Conservation (phyloP, 176 grass and related monocot genomes). For the Tuctoria greenei region DNA sequence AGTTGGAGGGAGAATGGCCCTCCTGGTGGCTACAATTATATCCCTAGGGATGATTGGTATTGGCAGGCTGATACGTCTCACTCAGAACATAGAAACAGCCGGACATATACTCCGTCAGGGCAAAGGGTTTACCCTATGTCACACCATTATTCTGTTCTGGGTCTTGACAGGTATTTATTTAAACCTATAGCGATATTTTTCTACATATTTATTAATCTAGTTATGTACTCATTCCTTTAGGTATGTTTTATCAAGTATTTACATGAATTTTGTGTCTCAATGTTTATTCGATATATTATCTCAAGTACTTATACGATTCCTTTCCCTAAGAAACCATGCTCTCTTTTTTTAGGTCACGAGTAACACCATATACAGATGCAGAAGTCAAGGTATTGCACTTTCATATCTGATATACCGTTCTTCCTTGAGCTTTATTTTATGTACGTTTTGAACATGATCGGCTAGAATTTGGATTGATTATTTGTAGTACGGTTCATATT, state of each 20-base stretch:
- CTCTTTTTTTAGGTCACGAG: conserved; percentile 56
- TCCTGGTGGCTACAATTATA: conserved; percentile 76
- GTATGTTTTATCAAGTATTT: neutral
- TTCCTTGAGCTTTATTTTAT: neutral
- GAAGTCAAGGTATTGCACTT: conserved; percentile 83
- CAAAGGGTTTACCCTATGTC: conserved; percentile 75
- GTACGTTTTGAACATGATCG: neutral
- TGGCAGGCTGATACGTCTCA: conserved; percentile 70
- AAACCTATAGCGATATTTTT: conserved; percentile 8
- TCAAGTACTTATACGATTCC: neutral
- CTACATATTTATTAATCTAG: conserved; percentile 34
- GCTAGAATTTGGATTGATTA: neutral
- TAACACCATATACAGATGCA: conserved; percentile 77
- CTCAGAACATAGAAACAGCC: conserved; percentile 53
- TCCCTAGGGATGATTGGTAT: conserved; percentile 97
- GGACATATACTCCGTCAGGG: conserved; percentile 41
- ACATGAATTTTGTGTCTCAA: neutral
- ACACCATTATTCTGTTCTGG: conserved; percentile 83
- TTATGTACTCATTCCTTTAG: neutral
- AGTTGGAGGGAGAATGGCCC: conserved; percentile 82
- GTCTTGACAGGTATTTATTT: conserved; percentile 82
- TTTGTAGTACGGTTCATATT: neutral
- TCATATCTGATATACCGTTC: neutral
- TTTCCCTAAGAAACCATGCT: conserved; percentile 20
- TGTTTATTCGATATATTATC: neutral